phyloP scores from a whole-genome alignment of 371 early-diverging fungal species.

The Zopfochytrium polystomum region DNA sequence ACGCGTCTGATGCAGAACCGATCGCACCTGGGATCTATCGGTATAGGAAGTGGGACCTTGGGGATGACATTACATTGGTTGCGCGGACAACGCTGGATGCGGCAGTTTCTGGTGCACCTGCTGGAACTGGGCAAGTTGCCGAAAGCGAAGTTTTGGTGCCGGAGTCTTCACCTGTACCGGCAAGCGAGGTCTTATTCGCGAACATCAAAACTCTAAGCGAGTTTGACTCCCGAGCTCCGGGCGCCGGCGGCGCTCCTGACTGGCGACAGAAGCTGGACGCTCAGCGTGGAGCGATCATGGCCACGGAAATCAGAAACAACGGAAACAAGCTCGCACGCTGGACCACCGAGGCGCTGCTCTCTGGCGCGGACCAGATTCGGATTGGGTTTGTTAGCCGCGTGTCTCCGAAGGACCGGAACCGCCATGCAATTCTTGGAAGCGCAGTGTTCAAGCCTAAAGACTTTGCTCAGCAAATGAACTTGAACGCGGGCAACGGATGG shows the following conservation, averaged over 20 bases:
- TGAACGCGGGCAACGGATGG: constrained; percentile 83
- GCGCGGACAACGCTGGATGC: constrained; percentile 91
- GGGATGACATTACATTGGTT: constrained; percentile 61
- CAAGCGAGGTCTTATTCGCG: constrained; percentile 61
- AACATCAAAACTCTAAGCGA: constrained; percentile 84
- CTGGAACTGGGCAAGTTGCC: constrained; percentile 5
- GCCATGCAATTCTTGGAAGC: constrained; percentile 83
- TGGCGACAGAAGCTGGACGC: constrained; percentile 95
- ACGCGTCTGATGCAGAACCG: constrained; percentile 47
- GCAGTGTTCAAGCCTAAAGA: constrained; percentile 86
- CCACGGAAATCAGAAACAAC: constrained; percentile 97
- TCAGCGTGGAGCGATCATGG: constrained; percentile 94
- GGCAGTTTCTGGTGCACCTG: constrained; percentile 47
- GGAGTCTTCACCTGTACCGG: constrained; percentile 7
- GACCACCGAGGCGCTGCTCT: constrained; percentile 86
- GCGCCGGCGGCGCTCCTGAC: constrained; percentile 84
- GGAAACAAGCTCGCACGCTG: constrained; percentile 91
- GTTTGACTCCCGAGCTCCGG: constrained; percentile 84
- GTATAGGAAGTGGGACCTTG: constrained; percentile 69
- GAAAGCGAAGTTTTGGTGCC: constrained; percentile 20
- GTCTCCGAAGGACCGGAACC: constrained; percentile 72
- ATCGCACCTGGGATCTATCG: constrained; percentile 79
- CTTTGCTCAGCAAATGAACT: constrained; percentile 86
- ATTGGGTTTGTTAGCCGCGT: constrained; percentile 73
- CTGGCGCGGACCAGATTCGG: constrained; percentile 86